Base-by-base conservation (phyloP, 2,329 filamentous ascomycete species). In the Cladophialophora bantiana region DNA sequence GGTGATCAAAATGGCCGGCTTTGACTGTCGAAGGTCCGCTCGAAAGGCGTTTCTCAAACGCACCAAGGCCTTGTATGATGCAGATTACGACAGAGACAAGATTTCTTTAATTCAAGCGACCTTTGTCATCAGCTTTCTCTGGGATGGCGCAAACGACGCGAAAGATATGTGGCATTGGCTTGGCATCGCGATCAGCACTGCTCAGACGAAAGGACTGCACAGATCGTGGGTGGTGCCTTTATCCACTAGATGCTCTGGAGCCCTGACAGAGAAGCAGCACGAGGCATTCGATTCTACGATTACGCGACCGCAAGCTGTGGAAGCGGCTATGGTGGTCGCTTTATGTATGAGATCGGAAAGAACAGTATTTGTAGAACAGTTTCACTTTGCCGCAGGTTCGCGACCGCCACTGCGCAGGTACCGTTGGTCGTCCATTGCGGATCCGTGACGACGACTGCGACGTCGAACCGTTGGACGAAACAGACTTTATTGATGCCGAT, bases 131-230 rank as follows among this genome's bases (percentile, higher is more conserved):
- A 45, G 50, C n/a, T 68, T 74, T 56, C 73, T 72, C 73, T 75
- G 74, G 74, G 68, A 67, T 40, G 70, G 69, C 9, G 66, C 74
- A 18, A 68, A 70, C 7, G 74, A 75, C 18, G 71, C 72, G 26
- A 75, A 75, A 61, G 73, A 75, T 57, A 67, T 71, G 40, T 75
- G 70, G 69, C 70, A 74, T 60, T 75, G 74, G 74, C 56, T 73
- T 34, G 72, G 72, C 6, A 66, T 71, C 20, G 72, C 74, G 7
- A 66, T 67, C 4, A 70, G 72, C 34, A 67, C 73, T 61, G 74
- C 74, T 26, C 74, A 74, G 55, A 65, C 70, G 9, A 38, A 74
- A 7, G 74, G 74, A 9, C 67, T 75, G 64, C 73, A 75, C 65
- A 70, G 71, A 67, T 50, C 65, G 74, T 75, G 36, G 20, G 38